A percentile compares a stretch with the other conserved stretches of the same genome.
Evolutionary conservation across 2,329 filamentous ascomycete genomes (phyloP).

Genomic region (Colletotrichum theobromicola): DNA sequence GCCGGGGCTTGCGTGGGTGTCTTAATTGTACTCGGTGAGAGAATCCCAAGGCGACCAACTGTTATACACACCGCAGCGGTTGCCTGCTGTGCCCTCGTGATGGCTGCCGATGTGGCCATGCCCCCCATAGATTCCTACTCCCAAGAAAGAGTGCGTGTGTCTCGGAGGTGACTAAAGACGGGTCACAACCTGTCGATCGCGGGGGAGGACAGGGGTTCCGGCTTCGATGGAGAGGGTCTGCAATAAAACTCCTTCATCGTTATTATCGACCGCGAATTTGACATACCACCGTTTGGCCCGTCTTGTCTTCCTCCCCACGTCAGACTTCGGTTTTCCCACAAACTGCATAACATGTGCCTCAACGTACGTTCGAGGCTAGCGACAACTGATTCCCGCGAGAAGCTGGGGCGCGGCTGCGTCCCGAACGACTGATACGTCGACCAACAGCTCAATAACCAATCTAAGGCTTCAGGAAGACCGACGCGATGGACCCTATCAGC

Average conservation of each 20-base stretch:
- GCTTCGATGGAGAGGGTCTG: not conserved
- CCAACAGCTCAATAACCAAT: not conserved
- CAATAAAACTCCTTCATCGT: not conserved
- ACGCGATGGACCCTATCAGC: constrained; percentile 28
- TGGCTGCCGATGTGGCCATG: not conserved
- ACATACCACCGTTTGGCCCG: not conserved
- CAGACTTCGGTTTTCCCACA: not conserved
- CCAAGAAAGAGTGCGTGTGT: not conserved
- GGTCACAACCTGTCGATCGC: not conserved
- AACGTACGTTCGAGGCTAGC: not conserved
- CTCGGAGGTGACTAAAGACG: not conserved
- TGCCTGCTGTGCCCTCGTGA: not conserved
- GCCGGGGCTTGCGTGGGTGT: not conserved
- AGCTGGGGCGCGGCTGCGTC: not conserved
- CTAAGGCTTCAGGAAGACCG: not conserved
- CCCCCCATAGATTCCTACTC: not conserved
- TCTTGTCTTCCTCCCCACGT: not conserved
- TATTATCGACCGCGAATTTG: not conserved
- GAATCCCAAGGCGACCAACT: not conserved
- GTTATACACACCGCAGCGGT: not conserved
- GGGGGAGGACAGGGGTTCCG: not conserved
- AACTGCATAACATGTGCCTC: not conserved
- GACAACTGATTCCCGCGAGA: not conserved
- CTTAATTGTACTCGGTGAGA: not conserved
- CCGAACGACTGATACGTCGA: not conserved